Conservation (phyloP, 1,284 basidiomycete genomes). For the Anthracocystis walkeri region DNA sequence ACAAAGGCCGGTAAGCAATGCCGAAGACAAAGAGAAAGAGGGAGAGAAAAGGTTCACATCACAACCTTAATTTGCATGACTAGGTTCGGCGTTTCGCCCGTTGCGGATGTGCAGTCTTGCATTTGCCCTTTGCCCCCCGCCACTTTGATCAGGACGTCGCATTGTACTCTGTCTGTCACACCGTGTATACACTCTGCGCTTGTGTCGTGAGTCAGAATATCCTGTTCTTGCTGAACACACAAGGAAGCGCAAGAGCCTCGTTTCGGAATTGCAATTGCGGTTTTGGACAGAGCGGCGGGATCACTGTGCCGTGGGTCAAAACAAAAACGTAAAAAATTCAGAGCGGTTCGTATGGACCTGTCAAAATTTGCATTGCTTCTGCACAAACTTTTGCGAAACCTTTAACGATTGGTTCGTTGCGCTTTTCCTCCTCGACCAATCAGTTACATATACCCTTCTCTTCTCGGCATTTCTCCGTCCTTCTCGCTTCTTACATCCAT, state of each 20-base stretch:
- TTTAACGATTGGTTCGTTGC: slow-evolving; percentile 13
- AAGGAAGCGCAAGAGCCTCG: too few relatives aligned
- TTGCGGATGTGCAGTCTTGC: not conserved
- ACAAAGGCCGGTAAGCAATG: not conserved
- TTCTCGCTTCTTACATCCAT: not conserved
- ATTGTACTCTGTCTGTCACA: too few relatives aligned
- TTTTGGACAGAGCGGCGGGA: not conserved
- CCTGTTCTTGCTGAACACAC: too few relatives aligned
- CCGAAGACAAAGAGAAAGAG: not conserved
- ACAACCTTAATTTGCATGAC: not conserved
- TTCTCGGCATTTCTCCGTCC: not conserved
- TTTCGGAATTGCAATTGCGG: not conserved
- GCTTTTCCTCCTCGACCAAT: slow-evolving; percentile 8
- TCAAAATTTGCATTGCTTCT: slow-evolving; percentile 7
- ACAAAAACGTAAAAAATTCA: not conserved
- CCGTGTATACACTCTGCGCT: too few relatives aligned
- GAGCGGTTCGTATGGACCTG: not conserved
- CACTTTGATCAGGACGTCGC: too few relatives aligned
- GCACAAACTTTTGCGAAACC: slow-evolving; percentile 20
- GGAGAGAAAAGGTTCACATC: not conserved
- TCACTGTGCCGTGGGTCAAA: not conserved
- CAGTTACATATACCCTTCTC: slow-evolving; percentile 18
- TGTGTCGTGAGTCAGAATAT: too few relatives aligned
- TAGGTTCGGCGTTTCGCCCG: slow-evolving; percentile 2
- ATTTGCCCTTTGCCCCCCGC: not conserved